Evolutionary conservation across 2,329 filamentous ascomycete genomes (phyloP), one percentile per base, ranked within the genome.

Genomic region (Lachnellula occidentalis): DNA sequence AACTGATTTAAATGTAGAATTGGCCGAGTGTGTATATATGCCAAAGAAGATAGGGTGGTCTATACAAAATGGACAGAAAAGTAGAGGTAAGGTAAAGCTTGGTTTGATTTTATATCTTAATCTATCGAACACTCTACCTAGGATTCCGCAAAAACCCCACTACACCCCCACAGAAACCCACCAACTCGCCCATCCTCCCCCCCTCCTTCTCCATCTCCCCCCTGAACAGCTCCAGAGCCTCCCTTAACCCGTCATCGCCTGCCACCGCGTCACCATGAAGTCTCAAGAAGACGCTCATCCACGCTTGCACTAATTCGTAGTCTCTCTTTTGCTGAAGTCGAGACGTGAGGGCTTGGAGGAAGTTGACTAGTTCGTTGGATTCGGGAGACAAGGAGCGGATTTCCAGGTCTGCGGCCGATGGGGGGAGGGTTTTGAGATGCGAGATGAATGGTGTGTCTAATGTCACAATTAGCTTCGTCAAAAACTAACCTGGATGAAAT

Each of bases 241-340:
- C 74, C 45, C 83, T 76, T 14, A 92, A 70, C 31, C 70, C 65
- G 60, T 75, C 72, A 55, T 66, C 61, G 12, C 56, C 48, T 0
- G 73, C 69, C 14, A 88, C 73, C 15, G 78, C 73, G 57, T 86
- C 84, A 6, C 78, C 79, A 71, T 97, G 92, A 41, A 96, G 74
- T 47, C 86, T 82, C 56, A 99, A 70, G 66, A 97, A 95, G 1
- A 97, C 92, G 2, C 87, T 86, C 91, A 99, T 97, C 92, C 94
- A 99, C 0, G 91, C 90, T 71, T 97, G 92, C 15, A 90, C 88
- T 39, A 99, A 78, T 72, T 99, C 94, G 71, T 95, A 99, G 70
- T 97, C 94, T 47, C 81, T 82, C 60, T 86, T 83, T 49, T 82
- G 76, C 43, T 76, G 73, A 50, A 97, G 74, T 12, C 87, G 79